phyloP scores from a whole-genome alignment of 345 rosid genomes.

The Eutrema yunnanense region DNA sequence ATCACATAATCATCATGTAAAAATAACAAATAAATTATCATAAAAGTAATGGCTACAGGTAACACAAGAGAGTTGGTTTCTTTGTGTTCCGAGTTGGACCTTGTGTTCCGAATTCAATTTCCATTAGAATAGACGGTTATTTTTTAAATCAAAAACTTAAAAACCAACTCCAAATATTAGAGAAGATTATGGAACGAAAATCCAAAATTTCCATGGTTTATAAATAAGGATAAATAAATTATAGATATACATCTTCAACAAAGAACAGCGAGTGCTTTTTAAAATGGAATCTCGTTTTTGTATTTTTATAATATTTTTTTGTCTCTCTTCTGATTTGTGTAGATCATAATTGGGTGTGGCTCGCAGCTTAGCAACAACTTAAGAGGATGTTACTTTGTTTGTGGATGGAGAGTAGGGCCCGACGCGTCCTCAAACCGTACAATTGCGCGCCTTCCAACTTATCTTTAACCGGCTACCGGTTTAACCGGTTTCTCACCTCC shows the following conservation, averaged over 20 bases:
- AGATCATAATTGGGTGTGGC: neutral
- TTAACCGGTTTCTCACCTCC: neutral
- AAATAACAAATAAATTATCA: neutral
- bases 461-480: constrained; percentile 1
- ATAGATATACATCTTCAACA: neutral
- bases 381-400: neutral
- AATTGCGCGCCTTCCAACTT: too few relatives aligned
- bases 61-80: too few relatives aligned
- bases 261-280: neutral
- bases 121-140: too few relatives aligned
- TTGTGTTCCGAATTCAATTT: too few relatives aligned
- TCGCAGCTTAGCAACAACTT: constrained; percentile 1
- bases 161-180: too few relatives aligned
- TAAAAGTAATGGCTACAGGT: too few relatives aligned
- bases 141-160: too few relatives aligned
- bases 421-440: neutral
- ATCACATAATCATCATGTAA: neutral
- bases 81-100: too few relatives aligned
- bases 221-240: neutral
- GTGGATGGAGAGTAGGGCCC: neutral
- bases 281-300: neutral
- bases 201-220: too few relatives aligned
- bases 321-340: neutral
- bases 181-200: too few relatives aligned
- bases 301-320: neutral